These are phyloP conservation scores for Salix viminalis DNA, from an alignment of 345 rosid genomes.

Conservation along the genomic window DNA sequence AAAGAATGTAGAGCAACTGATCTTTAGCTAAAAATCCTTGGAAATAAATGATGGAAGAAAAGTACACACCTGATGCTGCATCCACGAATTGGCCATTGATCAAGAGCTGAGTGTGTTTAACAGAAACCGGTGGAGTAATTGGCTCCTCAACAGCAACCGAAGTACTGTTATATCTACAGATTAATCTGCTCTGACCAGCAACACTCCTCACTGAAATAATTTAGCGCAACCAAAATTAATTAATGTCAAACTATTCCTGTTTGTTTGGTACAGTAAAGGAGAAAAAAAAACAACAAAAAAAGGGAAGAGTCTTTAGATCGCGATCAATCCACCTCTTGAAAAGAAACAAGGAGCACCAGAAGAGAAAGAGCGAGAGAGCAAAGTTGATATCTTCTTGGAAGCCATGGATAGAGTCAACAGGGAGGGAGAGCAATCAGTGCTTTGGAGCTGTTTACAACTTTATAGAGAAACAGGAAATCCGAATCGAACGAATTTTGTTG, in stretches of 20 bases:
- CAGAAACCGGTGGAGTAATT: constrained; percentile 55
- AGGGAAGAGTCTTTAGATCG: not conserved
- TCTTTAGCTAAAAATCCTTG: not conserved
- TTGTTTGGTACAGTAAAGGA: not conserved
- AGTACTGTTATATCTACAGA: constrained; percentile 43
- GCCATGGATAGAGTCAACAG: constrained; percentile 36
- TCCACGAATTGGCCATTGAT: constrained; percentile 76
- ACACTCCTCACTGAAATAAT: constrained; percentile 43
- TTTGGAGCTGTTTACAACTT: too few species aligned
- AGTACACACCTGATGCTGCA: constrained; percentile 81
- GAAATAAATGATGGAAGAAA: not conserved
- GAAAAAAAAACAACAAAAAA: not conserved
- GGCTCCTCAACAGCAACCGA: constrained; percentile 58
- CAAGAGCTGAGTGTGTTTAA: constrained; percentile 55
- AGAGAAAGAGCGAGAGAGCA: constrained; percentile 53
- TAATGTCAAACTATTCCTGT: not conserved
- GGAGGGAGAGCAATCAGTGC: too few species aligned
- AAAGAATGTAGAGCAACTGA: not conserved
- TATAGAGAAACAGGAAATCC: too few species aligned
- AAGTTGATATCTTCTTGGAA: constrained; percentile 38
- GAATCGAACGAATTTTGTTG: too few species aligned
- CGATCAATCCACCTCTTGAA: constrained; percentile 23
- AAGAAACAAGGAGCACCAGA: constrained; percentile 28
- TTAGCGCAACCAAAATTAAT: not conserved
- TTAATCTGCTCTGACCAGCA: constrained; percentile 35